Base-by-base conservation (phyloP, 768 basidiomycete genomes). In the Mycena maculata region DNA sequence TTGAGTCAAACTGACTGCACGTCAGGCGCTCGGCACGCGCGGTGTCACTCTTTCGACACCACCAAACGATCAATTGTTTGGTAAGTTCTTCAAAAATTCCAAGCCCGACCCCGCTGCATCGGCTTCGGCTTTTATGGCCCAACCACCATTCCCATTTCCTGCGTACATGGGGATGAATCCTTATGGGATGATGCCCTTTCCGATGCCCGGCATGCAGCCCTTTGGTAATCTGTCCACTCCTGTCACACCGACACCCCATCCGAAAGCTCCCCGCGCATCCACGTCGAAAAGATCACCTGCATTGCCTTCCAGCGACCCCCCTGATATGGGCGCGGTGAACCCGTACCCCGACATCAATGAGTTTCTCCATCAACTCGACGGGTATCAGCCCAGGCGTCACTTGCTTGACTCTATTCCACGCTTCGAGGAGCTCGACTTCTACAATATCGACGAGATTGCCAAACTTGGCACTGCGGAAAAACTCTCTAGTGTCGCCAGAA, bases 361-460 rank as follows among this genome's bases (percentile, higher is more conserved):
- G 9, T 65, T 65, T 30, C 45, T 65, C 42, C 13, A n/a, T 12
- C 9, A 50, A 4, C 55, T 65, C 12, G 11, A 20, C 2, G 31
- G 25, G 28, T 12, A 33, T 23, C 5, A 56, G 15, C 41, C 42
- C 25, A 12, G 45, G 9, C 45, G 63, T 16, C 28, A 41, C 20
- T 22, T 65, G 22, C 23, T 20, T 1, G n/a, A 36, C 6, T 58
- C 47, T 38, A 38, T 33, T 11, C 39, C 53, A 4, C 2, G 13
- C 13, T 58, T 65, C 25, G 55, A 31, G 22, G 47, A 18, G 4
- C 36, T 59, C 11, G 63, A 65, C 44, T 57, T 45, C 22, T 65
- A 47, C 33, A 23, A 65, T 25, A 65, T 65, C 38, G 63, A 65
- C 31, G 63, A 65, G 45, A 47, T 65, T 60, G 15, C n/a, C 27